phyloP scores from a whole-genome alignment of 129 eudicot species.

The Pulicaria dysenterica region DNA sequence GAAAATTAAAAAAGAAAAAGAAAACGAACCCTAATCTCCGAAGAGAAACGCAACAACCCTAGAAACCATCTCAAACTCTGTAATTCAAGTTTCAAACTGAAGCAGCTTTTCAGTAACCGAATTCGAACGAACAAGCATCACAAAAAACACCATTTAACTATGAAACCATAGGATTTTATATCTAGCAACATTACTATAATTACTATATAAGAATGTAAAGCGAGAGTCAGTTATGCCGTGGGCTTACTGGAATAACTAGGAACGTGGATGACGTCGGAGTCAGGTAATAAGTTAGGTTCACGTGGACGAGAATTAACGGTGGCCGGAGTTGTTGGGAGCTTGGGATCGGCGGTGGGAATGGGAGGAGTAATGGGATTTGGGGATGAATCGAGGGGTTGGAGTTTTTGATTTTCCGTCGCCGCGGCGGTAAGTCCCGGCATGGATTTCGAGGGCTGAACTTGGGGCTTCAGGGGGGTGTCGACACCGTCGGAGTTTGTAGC shows the following conservation, averaged over 20 bases:
- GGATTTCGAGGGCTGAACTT: constrained; percentile 27
- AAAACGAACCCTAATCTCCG: constrained; percentile 21
- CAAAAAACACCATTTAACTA: constrained; percentile 7
- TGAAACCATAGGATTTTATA: constrained; percentile 19
- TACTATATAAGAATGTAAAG: neutral
- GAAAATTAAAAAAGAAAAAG: neutral
- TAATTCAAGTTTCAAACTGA: neutral
- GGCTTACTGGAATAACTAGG: constrained; percentile 86
- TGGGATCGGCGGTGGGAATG: constrained; percentile 26
- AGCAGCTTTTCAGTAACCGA: neutral
- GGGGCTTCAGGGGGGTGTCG: constrained; percentile 26
- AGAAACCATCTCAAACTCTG: neutral
- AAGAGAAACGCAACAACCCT: constrained; percentile 1
- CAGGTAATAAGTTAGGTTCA: constrained; percentile 33
- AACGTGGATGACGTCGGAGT: constrained; percentile 53
- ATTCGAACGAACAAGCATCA: constrained; percentile 7
- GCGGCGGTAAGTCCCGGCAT: constrained; percentile 23
- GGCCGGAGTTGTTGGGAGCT: constrained; percentile 24
- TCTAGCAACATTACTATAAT: neutral
- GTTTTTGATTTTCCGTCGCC: constrained; percentile 7
- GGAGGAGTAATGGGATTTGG: constrained; percentile 40
- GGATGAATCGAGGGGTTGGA: constrained; percentile 28
- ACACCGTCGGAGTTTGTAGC: constrained; percentile 41
- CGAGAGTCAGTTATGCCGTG: neutral
- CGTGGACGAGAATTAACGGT: constrained; percentile 32